Percentiles rank a stretch among this genome's conserved stretches.
Conservation (phyloP, 441 rosid genomes). For the Brassica balearica region DNA sequence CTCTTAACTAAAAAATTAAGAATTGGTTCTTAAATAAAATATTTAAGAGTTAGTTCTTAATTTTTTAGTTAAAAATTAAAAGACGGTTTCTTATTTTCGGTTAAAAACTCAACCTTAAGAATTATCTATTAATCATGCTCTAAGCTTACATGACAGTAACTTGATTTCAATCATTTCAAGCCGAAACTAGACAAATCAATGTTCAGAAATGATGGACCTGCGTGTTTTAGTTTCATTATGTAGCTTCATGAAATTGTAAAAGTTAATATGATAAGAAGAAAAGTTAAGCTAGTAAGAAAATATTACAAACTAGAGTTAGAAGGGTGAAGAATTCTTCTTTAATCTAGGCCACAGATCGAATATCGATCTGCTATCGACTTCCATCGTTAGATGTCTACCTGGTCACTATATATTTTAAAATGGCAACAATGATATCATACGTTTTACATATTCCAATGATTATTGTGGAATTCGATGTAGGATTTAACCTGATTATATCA, state of each 20-base stretch:
- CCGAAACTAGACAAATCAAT: background rate
- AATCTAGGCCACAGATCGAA: background rate
- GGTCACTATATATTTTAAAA: too few species aligned
- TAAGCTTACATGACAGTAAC: conserved; percentile 18
- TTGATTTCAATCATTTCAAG: background rate
- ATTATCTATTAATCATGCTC: too few species aligned
- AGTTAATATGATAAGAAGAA: background rate
- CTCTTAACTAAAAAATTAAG: too few species aligned
- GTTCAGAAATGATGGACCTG: background rate
- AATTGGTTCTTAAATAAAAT: too few species aligned
- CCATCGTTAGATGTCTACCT: too few species aligned
- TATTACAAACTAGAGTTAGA: background rate
- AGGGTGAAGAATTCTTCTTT: background rate
- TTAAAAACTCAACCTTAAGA: too few species aligned
- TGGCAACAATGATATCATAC: background rate
- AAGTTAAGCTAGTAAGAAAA: background rate
- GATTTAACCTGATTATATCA: background rate
- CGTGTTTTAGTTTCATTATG: background rate
- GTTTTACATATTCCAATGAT: background rate
- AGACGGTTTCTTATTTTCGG: too few species aligned
- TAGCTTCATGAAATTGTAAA: background rate
- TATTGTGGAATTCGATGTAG: background rate
- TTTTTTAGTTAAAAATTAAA: too few species aligned
- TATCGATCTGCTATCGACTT: too few species aligned
- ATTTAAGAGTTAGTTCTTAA: too few species aligned